Evolutionary conservation across 2,329 filamentous ascomycete species (phyloP), one percentile per base, ranked within the genome.

Genomic region (Leptographium radiaticola): DNA sequence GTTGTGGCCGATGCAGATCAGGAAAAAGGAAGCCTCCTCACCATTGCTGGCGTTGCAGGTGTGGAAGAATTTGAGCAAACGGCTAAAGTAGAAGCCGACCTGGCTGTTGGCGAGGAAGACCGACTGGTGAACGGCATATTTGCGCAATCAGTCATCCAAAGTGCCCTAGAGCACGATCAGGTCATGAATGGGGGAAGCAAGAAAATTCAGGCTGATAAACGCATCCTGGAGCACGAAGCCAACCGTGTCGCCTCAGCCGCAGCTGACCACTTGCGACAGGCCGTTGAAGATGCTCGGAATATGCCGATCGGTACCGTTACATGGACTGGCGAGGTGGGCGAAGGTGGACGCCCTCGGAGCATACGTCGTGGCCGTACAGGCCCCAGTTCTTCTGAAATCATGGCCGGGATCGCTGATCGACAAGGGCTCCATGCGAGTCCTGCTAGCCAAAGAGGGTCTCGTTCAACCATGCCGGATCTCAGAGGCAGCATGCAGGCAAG

Each of bases 111-210:
- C 66, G 77, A 82, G 44, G 86, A 91, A 65, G 83, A 83, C 53
- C 86, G 88, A 46, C 81, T 97, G 59, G 86, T 97, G 72, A 84
- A 90, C 58, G 86, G 87, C 51, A 89, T 98, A 53, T 95, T 97
- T 65, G 84, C 89, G 1, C 82, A 84, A 43, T 86, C 88, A 0
- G 86, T 84, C 2, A 86, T 97, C 1, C 89, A 95, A 62, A 89
- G 86, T n/a, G 88, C 90, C 0, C 80, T 96, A 46, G 88, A 96
- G 62, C 93, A 98, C 65, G 93, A 97, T 60, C 80, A 89, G 52
- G 95, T 97, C 62, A 80, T 97, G 62, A 87, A 84, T 60, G 86
- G 86, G 40, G 86, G 83, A 60, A 85, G 82, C 60, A 80, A 80
- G 51, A 81, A 81, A 53, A 72, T 87, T 18, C 77, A 81, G 57